Conservation (phyloP, 371 early-diverging fungal genomes). For the Rhizopus stolonifer region DNA sequence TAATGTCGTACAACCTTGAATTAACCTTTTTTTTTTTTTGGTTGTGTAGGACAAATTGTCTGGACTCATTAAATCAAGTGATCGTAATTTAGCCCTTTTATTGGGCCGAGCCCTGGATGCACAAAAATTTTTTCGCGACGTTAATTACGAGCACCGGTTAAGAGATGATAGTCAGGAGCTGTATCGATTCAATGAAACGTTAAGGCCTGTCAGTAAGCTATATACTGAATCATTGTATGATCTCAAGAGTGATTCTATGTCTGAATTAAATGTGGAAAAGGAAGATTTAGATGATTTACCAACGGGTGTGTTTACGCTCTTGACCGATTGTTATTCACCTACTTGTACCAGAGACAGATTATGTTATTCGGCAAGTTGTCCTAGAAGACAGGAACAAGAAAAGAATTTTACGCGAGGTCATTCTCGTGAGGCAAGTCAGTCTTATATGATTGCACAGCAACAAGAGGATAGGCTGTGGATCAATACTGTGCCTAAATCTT, state of each 20-base stretch:
- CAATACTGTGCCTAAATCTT: constrained; percentile 67
- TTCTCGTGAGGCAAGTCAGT: constrained; percentile 20
- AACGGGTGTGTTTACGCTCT: constrained; percentile 82
- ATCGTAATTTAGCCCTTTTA: constrained; percentile 82
- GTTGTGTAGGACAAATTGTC: constrained; percentile 66
- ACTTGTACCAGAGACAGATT: constrained; percentile 77
- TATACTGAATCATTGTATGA: background rate
- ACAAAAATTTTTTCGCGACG: constrained; percentile 89
- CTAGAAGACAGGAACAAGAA: constrained; percentile 42
- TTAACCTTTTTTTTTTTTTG: background rate
- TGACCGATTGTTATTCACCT: constrained; percentile 77
- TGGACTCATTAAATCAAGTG: constrained; percentile 73
- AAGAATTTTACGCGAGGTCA: constrained; percentile 12
- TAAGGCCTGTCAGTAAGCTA: constrained; percentile 15
- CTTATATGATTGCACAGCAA: constrained; percentile 12
- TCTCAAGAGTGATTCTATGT: background rate
- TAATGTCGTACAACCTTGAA: background rate
- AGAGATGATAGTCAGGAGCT: constrained; percentile 79
- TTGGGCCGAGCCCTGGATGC: constrained; percentile 86
- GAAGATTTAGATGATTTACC: constrained; percentile 45
- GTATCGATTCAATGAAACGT: constrained; percentile 66
- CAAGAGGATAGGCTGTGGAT: constrained; percentile 58
- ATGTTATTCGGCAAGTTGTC: constrained; percentile 87
- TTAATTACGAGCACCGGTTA: constrained; percentile 78
- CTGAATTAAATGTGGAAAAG: constrained; percentile 10